phyloP scores from a whole-genome alignment of 805 yeast species.

The Kuraishia capsulata region DNA sequence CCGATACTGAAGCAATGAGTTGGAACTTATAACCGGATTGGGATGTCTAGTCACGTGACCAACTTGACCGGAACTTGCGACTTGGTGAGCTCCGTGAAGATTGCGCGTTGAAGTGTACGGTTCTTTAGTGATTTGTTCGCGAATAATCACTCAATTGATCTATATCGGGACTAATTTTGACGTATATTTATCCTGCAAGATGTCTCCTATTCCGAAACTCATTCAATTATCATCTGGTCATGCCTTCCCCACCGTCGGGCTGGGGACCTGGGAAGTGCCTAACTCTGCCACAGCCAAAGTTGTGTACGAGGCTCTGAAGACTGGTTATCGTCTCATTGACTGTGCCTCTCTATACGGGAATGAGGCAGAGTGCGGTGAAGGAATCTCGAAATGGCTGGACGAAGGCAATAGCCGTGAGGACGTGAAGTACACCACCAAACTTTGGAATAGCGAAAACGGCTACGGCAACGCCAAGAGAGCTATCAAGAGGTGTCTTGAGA shows the following conservation, averaged over 20 bases:
- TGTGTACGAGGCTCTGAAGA: constrained; percentile 32
- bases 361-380: constrained; percentile 40
- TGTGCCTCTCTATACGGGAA: constrained; percentile 40
- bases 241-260: constrained; percentile 37
- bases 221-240: constrained; percentile 45
- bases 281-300: constrained; percentile 23
- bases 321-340: constrained; percentile 38
- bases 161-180: too few species aligned
- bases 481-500: constrained; percentile 42
- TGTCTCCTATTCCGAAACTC: constrained; percentile 3
- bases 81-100: too few species aligned
- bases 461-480: constrained; percentile 49
- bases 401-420: constrained; percentile 37
- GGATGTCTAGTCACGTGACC: not conserved
- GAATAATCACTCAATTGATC: too few species aligned
- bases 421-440: constrained; percentile 59
- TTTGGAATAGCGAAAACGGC: constrained; percentile 64
- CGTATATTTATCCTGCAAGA: too few species aligned
- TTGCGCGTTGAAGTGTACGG: not conserved
- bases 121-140: too few species aligned
- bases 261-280: constrained; percentile 39
- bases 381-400: constrained; percentile 30
- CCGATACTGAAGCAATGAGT: constrained; percentile 28
- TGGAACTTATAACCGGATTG: constrained; percentile 33
- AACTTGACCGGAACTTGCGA: not conserved